Conservation (phyloP, 2,329 filamentous ascomycete species). For the Dothideomycetidae sp. region DNA sequence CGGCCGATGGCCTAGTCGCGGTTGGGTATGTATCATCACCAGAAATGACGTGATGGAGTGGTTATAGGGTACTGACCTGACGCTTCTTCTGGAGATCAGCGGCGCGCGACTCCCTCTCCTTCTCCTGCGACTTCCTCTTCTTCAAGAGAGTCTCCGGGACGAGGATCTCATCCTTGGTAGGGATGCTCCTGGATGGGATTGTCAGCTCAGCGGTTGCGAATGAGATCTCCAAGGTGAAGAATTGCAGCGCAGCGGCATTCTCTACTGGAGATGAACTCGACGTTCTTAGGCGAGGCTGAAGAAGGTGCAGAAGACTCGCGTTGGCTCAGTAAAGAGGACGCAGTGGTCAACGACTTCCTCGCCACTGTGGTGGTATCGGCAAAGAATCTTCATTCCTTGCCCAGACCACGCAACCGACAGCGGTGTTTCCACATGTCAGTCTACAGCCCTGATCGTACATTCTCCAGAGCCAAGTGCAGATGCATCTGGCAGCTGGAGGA, state of each 20-base stretch:
- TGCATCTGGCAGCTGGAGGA: slow-evolving; percentile 24
- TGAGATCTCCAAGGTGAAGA: slow-evolving; percentile 70
- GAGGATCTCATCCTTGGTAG: slow-evolving; percentile 88
- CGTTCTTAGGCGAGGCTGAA: slow-evolving; percentile 24
- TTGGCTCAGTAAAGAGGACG: slow-evolving; percentile 14
- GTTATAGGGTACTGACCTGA: slow-evolving; percentile 59
- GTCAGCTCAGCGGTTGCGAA: slow-evolving; percentile 68
- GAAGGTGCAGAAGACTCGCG: too few species aligned
- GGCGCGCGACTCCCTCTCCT: slow-evolving; percentile 81
- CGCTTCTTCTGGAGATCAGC: slow-evolving; percentile 75
- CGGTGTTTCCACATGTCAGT: neutral
- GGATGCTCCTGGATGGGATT: slow-evolving; percentile 58
- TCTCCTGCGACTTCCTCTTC: slow-evolving; percentile 99
- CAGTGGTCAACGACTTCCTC: slow-evolving; percentile 1
- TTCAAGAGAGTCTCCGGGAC: slow-evolving; percentile 99
- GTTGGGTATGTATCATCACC: slow-evolving; percentile 76
- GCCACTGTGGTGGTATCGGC: slow-evolving; percentile 39
- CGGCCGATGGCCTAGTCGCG: slow-evolving; percentile 90
- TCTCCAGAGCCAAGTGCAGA: slow-evolving; percentile 40
- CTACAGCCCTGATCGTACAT: slow-evolving; percentile 48
- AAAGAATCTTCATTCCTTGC: slow-evolving; percentile 34
- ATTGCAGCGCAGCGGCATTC: slow-evolving; percentile 92
- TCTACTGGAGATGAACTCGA: slow-evolving; percentile 72
- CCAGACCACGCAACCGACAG: neutral
- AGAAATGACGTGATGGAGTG: slow-evolving; percentile 19